These are phyloP conservation scores for Parsonsia alboflavescens DNA, from an alignment of 257 asterid genomes.

Conservation along the genomic window DNA sequence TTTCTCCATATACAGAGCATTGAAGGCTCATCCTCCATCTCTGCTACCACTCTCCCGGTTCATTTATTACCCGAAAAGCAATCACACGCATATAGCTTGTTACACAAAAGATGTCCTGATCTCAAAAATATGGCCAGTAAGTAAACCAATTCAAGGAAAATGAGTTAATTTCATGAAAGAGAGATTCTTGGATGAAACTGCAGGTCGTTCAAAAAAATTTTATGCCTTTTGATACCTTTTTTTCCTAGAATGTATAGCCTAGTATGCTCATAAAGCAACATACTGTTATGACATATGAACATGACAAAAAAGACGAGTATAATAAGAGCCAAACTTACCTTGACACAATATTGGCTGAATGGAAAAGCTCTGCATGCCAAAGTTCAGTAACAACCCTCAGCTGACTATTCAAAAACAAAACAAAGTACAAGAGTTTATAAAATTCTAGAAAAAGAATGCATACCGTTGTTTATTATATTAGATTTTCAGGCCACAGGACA, in stretches of 20 bases:
- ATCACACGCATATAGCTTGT: constrained; percentile 6
- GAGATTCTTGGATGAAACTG: neutral
- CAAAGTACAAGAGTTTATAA: constrained; percentile 9
- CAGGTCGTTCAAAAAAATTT: no score
- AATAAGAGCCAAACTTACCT: constrained; percentile 35
- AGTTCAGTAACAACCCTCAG: constrained; percentile 77
- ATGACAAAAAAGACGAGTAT: neutral
- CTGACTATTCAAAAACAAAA: constrained; percentile 41
- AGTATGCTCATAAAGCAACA: neutral
- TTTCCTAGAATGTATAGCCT: neutral
- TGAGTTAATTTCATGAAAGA: neutral
- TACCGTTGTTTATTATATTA: neutral
- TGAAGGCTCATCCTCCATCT: no score
- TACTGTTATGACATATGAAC: neutral
- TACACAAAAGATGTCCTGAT: neutral
- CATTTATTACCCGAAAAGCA: constrained; percentile 67
- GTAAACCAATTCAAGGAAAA: neutral
- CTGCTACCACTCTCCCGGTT: constrained; percentile 70
- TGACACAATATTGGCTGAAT: constrained; percentile 76
- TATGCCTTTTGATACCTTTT: neutral
- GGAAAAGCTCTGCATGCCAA: constrained; percentile 80
- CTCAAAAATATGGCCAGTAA: no score
- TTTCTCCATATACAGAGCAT: no score
- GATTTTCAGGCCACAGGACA: neutral
- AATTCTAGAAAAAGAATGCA: no score